A percentile compares a stretch with the other conserved stretches of the same genome.
Conservation (phyloP, 2,329 filamentous ascomycete species). For the Aspergillus hortae region DNA sequence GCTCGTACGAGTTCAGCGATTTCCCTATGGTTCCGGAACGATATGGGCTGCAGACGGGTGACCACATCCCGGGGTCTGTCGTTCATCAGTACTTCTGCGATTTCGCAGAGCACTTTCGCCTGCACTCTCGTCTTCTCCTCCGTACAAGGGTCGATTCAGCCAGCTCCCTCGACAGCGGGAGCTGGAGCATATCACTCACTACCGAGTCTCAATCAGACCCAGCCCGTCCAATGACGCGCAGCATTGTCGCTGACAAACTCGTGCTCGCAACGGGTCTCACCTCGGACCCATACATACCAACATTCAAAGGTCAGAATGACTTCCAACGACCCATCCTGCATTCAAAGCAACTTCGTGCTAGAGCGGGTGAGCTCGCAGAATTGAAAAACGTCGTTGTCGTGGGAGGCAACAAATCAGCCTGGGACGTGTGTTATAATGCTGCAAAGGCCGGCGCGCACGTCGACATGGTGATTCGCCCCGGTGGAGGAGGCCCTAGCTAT, state of each 20-base stretch:
- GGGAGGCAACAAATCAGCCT: slow-evolving; percentile 60
- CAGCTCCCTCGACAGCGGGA: slow-evolving; percentile 38
- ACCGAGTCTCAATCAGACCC: slow-evolving; percentile 4
- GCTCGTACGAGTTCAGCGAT: slow-evolving; percentile 70
- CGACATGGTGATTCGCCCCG: slow-evolving; percentile 41
- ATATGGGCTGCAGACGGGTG: slow-evolving; percentile 47
- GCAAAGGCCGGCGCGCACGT: slow-evolving; percentile 50
- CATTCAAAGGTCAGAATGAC: slow-evolving; percentile 45
- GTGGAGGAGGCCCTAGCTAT: slow-evolving; percentile 46
- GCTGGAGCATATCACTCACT: slow-evolving; percentile 30
- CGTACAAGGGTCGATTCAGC: slow-evolving; percentile 50
- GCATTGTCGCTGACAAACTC: slow-evolving; percentile 44
- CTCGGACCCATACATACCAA: slow-evolving; percentile 55
- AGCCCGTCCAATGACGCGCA: slow-evolving; percentile 5
- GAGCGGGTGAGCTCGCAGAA: slow-evolving; percentile 29
- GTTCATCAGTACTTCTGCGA: slow-evolving; percentile 56
- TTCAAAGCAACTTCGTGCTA: slow-evolving; percentile 49
- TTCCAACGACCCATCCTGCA: slow-evolving; percentile 59
- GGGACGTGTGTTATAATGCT: slow-evolving; percentile 60
- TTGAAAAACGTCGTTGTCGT: slow-evolving; percentile 46
- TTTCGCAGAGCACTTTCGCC: slow-evolving; percentile 52
- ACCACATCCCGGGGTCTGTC: slow-evolving; percentile 58
- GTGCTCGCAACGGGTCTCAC: slow-evolving; percentile 61
- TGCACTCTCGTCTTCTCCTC: slow-evolving; percentile 49
- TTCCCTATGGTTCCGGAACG: slow-evolving; percentile 63